Evolutionary conservation across 129 eudicot species (phyloP), one percentile per base, ranked within the genome.

Genomic region (Artemisia tridentata): DNA sequence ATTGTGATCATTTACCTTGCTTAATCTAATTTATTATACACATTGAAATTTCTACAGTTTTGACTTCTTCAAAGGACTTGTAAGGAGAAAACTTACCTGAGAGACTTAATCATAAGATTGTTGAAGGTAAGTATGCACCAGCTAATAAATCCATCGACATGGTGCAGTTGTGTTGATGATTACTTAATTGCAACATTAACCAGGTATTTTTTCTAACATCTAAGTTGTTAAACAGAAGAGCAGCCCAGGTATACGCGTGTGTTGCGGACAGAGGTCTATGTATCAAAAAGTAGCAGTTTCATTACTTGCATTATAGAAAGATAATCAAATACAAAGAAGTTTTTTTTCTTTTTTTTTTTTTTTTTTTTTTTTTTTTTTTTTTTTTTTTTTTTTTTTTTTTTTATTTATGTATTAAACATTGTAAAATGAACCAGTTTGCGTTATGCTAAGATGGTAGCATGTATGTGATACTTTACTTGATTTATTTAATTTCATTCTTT

Each of bases 31-130:
- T 38, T 38, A 38, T 31, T 4, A 13, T 25, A 23, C 51, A n/a
- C 12, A 6, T 21, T 56, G 17, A 21, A 48, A 47, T 72, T 48
- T 61, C 14, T 80, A 46, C 96, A 92, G 96, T 79, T 86, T 92
- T n/a, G 98, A 92, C 81, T 89, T 92, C 86, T 92, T 92, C 58
- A 83, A 89, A 82, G 98, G 98, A 80, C 88, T 92, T n/a, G 85
- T 92, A 80, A 89, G 77, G 79, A 85, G 91, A 63, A 92, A 89
- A 69, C 80, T 89, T 67, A 67, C 62, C 8, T 87, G 73, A 82
- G 34, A 70, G 50, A 46, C 49, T 20, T 69, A 58, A 47, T 55
- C 19, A 16, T 10, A 45, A 60, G 59, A 23, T 41, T 46, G 16
- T 48, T 38, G 34, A 46, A 18, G 65, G 71, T 38, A 52, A 23